phyloP scores from a whole-genome alignment of 1,139 yeast species.

The Eremothecium coryli region DNA sequence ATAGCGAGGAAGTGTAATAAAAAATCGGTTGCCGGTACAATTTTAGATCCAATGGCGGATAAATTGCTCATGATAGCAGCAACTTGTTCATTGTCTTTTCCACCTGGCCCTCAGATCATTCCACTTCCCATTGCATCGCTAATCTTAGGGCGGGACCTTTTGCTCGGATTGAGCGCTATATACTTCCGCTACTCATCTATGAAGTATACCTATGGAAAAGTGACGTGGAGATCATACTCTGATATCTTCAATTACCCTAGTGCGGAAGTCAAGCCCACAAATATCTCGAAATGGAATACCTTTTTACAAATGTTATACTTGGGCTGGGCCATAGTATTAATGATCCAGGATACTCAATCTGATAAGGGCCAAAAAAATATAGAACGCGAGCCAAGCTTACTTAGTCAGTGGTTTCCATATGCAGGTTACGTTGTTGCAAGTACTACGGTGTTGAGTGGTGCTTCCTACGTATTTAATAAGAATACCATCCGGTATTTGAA shows the following conservation, averaged over 20 bases:
- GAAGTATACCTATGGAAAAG: slow-evolving; percentile 49
- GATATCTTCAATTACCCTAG: slow-evolving; percentile 67
- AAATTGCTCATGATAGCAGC: slow-evolving; percentile 82
- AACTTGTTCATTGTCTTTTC: slow-evolving; percentile 60
- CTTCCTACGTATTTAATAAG: slow-evolving; percentile 61
- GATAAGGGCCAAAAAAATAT: slow-evolving; percentile 11
- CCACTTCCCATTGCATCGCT: slow-evolving; percentile 60
- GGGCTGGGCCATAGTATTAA: slow-evolving; percentile 57
- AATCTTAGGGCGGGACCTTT: slow-evolving; percentile 77
- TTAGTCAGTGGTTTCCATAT: slow-evolving; percentile 23
- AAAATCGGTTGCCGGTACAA: slow-evolving; percentile 79
- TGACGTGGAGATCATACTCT: slow-evolving; percentile 58
- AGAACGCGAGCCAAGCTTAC: slow-evolving; percentile 5
- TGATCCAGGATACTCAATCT: slow-evolving; percentile 11
- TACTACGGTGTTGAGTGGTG: slow-evolving; percentile 74
- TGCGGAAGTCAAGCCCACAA: slow-evolving; percentile 85
- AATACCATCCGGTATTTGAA: slow-evolving; percentile 50
- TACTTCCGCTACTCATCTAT: slow-evolving; percentile 66
- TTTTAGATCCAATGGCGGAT: slow-evolving; percentile 93
- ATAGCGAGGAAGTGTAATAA: slow-evolving; percentile 74
- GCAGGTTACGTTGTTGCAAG: slow-evolving; percentile 57
- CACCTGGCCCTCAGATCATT: slow-evolving; percentile 47
- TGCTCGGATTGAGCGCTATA: slow-evolving; percentile 67
- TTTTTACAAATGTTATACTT: slow-evolving; percentile 86
- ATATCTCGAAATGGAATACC: slow-evolving; percentile 79